phyloP scores from a whole-genome alignment of 768 basidiomycete genomes.

The Naganishia friedmannii region DNA sequence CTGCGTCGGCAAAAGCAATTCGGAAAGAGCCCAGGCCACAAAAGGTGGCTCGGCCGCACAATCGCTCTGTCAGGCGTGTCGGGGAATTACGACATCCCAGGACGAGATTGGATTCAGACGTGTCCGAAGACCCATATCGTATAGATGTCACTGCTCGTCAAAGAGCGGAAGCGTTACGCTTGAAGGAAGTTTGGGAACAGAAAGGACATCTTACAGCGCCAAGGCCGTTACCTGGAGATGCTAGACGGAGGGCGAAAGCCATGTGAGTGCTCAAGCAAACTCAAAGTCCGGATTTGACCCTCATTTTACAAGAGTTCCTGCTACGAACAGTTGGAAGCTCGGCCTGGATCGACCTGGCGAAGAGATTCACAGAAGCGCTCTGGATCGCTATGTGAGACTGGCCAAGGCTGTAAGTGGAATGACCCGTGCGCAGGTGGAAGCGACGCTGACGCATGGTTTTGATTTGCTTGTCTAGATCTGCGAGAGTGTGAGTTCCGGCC shows the following conservation, averaged over 20 bases:
- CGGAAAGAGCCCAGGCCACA: not conserved
- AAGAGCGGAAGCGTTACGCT: conserved; percentile 6
- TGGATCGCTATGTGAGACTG: conserved; percentile 46
- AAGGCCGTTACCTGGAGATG: conserved; percentile 4
- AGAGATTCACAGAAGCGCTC: conserved; percentile 30
- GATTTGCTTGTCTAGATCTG: conserved; percentile 6
- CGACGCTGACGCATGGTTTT: conserved; percentile 29
- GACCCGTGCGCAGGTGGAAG: not conserved
- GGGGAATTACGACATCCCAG: not conserved
- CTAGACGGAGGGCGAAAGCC: conserved; percentile 11
- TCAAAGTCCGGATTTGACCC: not conserved
- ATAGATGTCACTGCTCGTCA: not conserved
- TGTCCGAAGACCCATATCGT: not conserved
- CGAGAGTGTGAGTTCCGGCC: not conserved
- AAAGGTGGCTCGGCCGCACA: not conserved
- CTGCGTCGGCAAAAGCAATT: not conserved
- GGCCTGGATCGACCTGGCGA: conserved; percentile 27
- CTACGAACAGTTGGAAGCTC: conserved; percentile 8
- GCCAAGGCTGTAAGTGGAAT: conserved; percentile 30
- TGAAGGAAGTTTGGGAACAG: conserved; percentile 12
- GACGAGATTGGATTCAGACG: not conserved
- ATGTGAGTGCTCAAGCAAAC: not conserved
- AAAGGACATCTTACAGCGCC: conserved; percentile 22
- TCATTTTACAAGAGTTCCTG: not conserved
- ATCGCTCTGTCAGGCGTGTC: not conserved